Evolutionary conservation across 2,329 filamentous ascomycete species (phyloP), one percentile per base, ranked within the genome.

Genomic region (Colletotrichum sp.): DNA sequence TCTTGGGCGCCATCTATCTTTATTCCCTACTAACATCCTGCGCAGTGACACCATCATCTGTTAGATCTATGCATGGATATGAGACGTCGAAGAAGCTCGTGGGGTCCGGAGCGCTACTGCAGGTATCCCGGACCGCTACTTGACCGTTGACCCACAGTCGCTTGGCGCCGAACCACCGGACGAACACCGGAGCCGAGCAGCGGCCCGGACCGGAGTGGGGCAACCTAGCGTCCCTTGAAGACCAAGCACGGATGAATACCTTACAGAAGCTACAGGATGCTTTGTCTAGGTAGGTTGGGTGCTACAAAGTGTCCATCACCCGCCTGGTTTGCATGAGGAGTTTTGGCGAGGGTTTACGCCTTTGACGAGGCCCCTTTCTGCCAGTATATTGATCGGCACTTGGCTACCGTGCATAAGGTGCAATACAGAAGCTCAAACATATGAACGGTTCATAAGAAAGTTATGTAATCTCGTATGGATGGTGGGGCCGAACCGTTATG

Each of bases 271-370:
- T 48, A 22, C n/a, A 48, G 1, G 10, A 48, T 48, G 43, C 43
- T 22, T n/a, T 12, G n/a, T 48, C 9, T 22, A 48, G n/a, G 43
- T 48, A 22, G 22, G 22, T 22, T 22, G 22, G 22, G 22, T 48
- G 43, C n/a, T 22, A 0, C 0, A 48, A 0, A 48, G 43, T 0
- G 3, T 22, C 12, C 5, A 48, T 22, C 43, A 22, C 18, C 0
- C 18, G 43, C 6, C 1, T 48, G 43, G 0, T 48, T 1, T 22
- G n/a, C 0, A 48, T 0, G n/a, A 48, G 43, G 9, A 48, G 3
- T 48, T 48, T 22, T 22, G 43, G 43, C 43, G 43, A 48, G n/a
- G 43, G 43, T 48, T 48, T 48, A 10, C 43, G 43, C 43, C 43
- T 22, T 48, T 48, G n/a, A 22, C 43, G n/a, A 48, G n/a, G 43